Evolutionary conservation across 805 yeast genomes (phyloP), one percentile per base, ranked within the genome.

Genomic region (Kluyveromyces dobzhanskii): DNA sequence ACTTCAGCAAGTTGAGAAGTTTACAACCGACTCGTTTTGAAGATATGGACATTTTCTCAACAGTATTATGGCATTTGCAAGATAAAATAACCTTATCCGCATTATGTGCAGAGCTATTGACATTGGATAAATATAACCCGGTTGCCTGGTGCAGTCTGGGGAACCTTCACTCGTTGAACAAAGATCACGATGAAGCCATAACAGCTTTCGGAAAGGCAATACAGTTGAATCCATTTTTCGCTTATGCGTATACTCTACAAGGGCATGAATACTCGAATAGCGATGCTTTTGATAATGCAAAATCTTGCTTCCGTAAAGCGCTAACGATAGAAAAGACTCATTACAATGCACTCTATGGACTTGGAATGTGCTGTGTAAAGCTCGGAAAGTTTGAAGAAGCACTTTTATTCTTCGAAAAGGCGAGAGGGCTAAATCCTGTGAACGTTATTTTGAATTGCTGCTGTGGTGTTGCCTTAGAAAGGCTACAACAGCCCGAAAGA

Each of bases 131-230:
- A 9, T 59, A 69, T n/a, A 67, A 80, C 10, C 83, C 95, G 5
- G 81, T 86, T 47, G 78, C 96, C 0, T 90, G 98, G 97, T 82
- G 92, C 46, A 80, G 83, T 1, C 69, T 87, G 43, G 98, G 98
- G 1, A 92, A 90, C 57, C 71, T 90, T 32, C 85, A 85, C 46
- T 85, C 96, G 5, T 66, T 88, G 27, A 76, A 75, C 27, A 70
- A 85, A 44, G 96, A 90, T 51, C 83, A 92, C 3, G 92, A 84
- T 46, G 94, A 85, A 57, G 95, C 97, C 0, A 78, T 90, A 24
- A 78, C 76, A 50, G 86, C 95, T 54, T 88, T 92, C 62, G 77
- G 77, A 45, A 76, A 85, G 41, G 88, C 97, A 2, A 72, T 76
- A 2, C 76, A 75, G 39, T 55, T 84, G 12, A 80, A 82, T 53